A percentile compares a stretch with the other conserved stretches of the same genome.
phyloP scores from a whole-genome alignment of 805 yeast genomes.

The Pichia nakasei region DNA sequence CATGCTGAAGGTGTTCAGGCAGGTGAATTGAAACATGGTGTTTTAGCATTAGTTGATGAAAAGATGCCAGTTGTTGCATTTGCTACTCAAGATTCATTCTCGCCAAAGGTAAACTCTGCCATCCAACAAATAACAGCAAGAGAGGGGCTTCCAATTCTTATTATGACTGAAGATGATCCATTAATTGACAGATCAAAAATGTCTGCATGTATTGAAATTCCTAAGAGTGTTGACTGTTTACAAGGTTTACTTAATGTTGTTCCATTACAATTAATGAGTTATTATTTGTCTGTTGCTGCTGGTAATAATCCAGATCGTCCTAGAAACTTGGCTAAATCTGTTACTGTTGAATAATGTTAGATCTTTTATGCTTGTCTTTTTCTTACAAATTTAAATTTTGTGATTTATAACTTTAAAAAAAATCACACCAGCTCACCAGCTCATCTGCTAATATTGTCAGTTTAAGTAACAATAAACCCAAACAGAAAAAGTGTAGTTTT shows the following conservation, averaged over 20 bases:
- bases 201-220: conserved; percentile 76
- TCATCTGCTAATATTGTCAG: too few species aligned
- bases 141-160: conserved; percentile 91
- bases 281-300: conserved; percentile 91
- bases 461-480: too few species aligned
- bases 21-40: conserved; percentile 98
- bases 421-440: too few species aligned
- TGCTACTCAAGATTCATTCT: conserved; percentile 92
- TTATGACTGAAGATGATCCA: conserved; percentile 76
- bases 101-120: conserved; percentile 93
- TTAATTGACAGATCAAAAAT: conserved; percentile 48
- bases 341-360: conserved; percentile 72
- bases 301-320: conserved; percentile 99
- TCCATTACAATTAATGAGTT: conserved; percentile 92
- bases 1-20: conserved; percentile 99
- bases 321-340: conserved; percentile 95
- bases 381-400: too few species aligned
- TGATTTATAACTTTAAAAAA: too few species aligned
- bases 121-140: conserved; percentile 96
- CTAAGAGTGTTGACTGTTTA: conserved; percentile 91
- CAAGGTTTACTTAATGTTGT: conserved; percentile 93
- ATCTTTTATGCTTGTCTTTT: neutral
- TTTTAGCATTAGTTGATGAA: conserved; percentile 91
- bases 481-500: too few species aligned
- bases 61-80: conserved; percentile 88